These are phyloP conservation scores for Neurospora sp. DNA, from an alignment of 495 filamentous ascomycete species.

Conservation along the genomic window DNA sequence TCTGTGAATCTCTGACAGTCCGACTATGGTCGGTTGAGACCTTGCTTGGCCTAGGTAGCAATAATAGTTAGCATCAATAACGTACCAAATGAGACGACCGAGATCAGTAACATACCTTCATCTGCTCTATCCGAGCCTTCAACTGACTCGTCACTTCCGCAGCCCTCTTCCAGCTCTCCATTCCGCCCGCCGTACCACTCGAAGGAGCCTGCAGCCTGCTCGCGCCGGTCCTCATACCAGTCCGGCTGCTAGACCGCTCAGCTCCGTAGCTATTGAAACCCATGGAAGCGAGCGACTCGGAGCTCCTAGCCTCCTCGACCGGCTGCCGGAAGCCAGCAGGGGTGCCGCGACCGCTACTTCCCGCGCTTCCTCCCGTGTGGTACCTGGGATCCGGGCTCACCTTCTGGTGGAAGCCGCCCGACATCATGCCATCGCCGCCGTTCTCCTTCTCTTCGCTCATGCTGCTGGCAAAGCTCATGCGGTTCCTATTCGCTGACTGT, in stretches of 20 bases:
- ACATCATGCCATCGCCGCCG: conserved; percentile 27
- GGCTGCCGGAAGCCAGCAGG: conserved; percentile 37
- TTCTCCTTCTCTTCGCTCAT: conserved; percentile 81
- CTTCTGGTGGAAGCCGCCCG: conserved; percentile 36
- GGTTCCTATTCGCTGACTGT: conserved; percentile 21
- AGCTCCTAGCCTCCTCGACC: background rate
- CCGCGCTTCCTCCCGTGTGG: conserved; percentile 27
- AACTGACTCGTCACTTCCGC: conserved; percentile 98
- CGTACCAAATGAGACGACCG: background rate
- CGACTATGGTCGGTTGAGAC: conserved; percentile 19
- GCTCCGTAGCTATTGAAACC: conserved; percentile 15
- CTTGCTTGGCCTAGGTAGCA: conserved; percentile 21
- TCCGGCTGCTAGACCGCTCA: conserved; percentile 25
- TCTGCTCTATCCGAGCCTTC: conserved; percentile 87
- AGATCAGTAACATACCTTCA: conserved; percentile 38
- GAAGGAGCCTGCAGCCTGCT: conserved; percentile 22
- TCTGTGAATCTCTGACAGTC: background rate
- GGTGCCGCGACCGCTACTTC: conserved; percentile 47
- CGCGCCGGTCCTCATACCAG: conserved; percentile 31
- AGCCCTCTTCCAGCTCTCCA: conserved; percentile 94
- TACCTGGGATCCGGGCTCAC: conserved; percentile 42
- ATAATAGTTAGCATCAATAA: background rate
- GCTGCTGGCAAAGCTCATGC: conserved; percentile 63
- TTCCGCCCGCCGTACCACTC: conserved; percentile 25
- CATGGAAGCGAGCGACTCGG: conserved; percentile 8